Evolutionary conservation across 2,329 filamentous ascomycete species (phyloP).

Genomic region (Colletotrichum salicis): DNA sequence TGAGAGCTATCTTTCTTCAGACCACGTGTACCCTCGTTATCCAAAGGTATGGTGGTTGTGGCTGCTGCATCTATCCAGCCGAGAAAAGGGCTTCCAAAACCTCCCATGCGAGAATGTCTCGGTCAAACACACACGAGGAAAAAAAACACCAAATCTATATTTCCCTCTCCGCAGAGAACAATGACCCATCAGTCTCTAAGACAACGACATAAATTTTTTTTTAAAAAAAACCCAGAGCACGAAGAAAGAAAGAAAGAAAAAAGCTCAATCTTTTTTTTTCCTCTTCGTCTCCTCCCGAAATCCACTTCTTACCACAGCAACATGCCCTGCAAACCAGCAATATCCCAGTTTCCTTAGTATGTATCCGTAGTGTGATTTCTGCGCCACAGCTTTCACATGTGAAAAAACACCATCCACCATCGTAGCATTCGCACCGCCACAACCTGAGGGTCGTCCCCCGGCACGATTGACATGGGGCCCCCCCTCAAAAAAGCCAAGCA

Average conservation of each 20-base stretch:
- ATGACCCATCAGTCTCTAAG: not conserved
- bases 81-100: not conserved
- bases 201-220: not conserved
- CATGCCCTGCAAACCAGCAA: not conserved
- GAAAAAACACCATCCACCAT: not conserved
- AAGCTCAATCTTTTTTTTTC: no score
- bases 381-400: not conserved
- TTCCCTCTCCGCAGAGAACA: no score
- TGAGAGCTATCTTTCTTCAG: not conserved
- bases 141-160: no score
- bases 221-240: no score
- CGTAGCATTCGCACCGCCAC: not conserved
- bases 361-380: not conserved
- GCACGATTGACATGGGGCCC: not conserved
- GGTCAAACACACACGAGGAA: not conserved
- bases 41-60: not conserved
- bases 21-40: not conserved
- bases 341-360: not conserved
- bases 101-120: not conserved
- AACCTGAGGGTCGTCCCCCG: not conserved
- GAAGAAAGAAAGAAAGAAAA: no score
- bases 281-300: not conserved
- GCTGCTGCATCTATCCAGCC: not conserved
- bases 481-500: not conserved
- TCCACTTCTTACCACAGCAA: conserved; percentile 10